A percentile compares a stretch with the other conserved stretches of the same genome.
phyloP scores from a whole-genome alignment of 1,139 yeast genomes.

The Blastobotrys ciferrii region DNA sequence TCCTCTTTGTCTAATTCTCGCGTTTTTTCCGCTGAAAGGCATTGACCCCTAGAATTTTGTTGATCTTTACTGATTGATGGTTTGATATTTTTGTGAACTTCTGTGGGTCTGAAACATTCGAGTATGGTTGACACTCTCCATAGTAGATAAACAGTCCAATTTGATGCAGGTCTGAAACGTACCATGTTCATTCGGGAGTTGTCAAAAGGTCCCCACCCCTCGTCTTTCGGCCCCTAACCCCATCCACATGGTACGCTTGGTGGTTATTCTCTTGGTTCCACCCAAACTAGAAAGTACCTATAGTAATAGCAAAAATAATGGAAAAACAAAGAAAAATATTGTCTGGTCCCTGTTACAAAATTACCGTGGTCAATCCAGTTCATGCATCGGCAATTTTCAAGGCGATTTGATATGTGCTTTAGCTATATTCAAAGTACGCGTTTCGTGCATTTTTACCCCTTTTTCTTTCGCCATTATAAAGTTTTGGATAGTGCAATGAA shows the following conservation, averaged over 20 bases:
- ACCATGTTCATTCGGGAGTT: background rate
- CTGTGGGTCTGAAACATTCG: background rate
- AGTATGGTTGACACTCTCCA: no score
- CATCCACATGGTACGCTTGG: no score
- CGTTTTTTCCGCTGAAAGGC: no score
- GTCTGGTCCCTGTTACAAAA: background rate
- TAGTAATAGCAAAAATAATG: no score
- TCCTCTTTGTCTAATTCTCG: no score
- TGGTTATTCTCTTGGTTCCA: no score
- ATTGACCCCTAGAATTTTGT: no score
- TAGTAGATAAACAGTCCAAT: background rate
- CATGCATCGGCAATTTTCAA: slow-evolving; percentile 1
- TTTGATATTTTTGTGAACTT: no score
- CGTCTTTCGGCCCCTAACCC: no score
- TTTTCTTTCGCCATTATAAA: background rate
- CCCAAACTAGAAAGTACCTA: no score
- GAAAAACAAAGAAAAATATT: background rate
- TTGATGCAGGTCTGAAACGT: background rate
- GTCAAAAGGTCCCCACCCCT: no score
- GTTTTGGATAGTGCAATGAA: background rate
- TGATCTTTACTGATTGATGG: no score
- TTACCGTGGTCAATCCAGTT: background rate
- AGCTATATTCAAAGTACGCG: background rate
- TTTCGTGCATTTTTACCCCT: background rate
- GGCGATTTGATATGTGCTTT: slow-evolving; percentile 5